Evolutionary conservation across 805 yeast species (phyloP), one percentile per base, ranked within the genome.

Genomic region (Yarrowia phangngaensis): DNA sequence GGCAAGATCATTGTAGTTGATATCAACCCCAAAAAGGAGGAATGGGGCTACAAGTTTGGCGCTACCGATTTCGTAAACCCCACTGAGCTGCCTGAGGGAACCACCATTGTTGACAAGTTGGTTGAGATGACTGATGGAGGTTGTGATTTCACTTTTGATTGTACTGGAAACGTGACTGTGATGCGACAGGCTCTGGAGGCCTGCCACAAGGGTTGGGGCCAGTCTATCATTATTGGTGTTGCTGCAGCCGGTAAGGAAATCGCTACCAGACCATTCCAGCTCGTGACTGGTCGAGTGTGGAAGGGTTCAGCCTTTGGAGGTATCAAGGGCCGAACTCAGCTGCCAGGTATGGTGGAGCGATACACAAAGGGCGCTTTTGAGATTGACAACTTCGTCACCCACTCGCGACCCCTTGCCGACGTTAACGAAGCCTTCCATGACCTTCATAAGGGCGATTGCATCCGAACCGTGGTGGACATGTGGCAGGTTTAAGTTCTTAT

Each of bases 241-340:
- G 99, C 98, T 38, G 95, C 96, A 58, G 95, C 97, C 30, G 99
- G 98, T 57, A 75, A 88, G 70, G 97, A 92, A 71, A 89, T 94
- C 56, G 70, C 95, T 52, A 92, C 97, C 38, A 80, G 97, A 70
- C 98, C 99, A 54, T 92, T 92, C 85, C 97, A 90, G 74, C 79
- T 92, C 68, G 97, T 92, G 56, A 92, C 97, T 31, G 99, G 99
- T 60, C 82, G 98, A 71, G 95, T 85, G 47, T 90, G 98, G 97
- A 84, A 79, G 68, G 99, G 99, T 60, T 86, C 95, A 63, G 99
- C 99, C n/a, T 92, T 87, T 60, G 99, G 99, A 62, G 98, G 97
- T 67, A 88, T 92, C 64, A 92, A 92, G 72, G 97, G 98, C 64
- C 84, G 97, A 73, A 65, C 95, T 30, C 96, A 92, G 72, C 77